Conservation (phyloP, 1,139 yeast species). For the Zygoascus hellenicus region DNA sequence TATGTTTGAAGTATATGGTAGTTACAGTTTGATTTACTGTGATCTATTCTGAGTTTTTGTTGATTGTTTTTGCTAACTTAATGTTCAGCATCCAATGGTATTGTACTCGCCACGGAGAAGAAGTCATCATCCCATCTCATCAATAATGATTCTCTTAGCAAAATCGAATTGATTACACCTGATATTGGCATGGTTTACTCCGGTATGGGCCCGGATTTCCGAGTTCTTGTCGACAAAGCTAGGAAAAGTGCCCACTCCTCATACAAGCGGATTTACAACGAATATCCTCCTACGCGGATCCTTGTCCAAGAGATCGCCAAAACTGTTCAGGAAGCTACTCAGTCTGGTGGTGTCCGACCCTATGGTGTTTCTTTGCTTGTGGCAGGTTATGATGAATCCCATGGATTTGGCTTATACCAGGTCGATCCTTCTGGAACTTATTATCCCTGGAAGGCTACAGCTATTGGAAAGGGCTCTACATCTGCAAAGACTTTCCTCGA, state of each 20-base stretch:
- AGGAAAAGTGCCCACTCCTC: slow-evolving; percentile 89
- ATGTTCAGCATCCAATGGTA: slow-evolving; percentile 73
- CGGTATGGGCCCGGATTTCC: slow-evolving; percentile 99
- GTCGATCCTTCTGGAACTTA: slow-evolving; percentile 98
- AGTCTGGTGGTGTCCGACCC: slow-evolving; percentile 97
- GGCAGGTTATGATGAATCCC: slow-evolving; percentile 88
- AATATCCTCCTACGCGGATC: slow-evolving; percentile 93
- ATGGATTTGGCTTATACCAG: slow-evolving; percentile 81
- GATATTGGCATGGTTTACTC: slow-evolving; percentile 95
- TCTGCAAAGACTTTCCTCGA: slow-evolving; percentile 96
- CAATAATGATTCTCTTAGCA: slow-evolving; percentile 67
- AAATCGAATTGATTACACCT: slow-evolving; percentile 83
- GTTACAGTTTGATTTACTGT: background rate
- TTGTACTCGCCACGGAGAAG: slow-evolving; percentile 94
- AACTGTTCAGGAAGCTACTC: slow-evolving; percentile 97
- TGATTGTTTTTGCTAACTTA: slow-evolving; percentile 1
- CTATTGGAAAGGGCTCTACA: slow-evolving; percentile 91
- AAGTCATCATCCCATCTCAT: slow-evolving; percentile 77
- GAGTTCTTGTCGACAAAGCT: slow-evolving; percentile 90
- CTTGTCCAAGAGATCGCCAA: slow-evolving; percentile 93
- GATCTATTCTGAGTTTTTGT: background rate
- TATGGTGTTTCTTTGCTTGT: slow-evolving; percentile 91
- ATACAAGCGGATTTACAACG: slow-evolving; percentile 89
- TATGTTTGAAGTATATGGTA: slow-evolving; percentile 15
- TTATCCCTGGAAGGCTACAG: slow-evolving; percentile 99